Conservation (phyloP, 1,284 basidiomycete genomes). For the Earliella scabrosa region DNA sequence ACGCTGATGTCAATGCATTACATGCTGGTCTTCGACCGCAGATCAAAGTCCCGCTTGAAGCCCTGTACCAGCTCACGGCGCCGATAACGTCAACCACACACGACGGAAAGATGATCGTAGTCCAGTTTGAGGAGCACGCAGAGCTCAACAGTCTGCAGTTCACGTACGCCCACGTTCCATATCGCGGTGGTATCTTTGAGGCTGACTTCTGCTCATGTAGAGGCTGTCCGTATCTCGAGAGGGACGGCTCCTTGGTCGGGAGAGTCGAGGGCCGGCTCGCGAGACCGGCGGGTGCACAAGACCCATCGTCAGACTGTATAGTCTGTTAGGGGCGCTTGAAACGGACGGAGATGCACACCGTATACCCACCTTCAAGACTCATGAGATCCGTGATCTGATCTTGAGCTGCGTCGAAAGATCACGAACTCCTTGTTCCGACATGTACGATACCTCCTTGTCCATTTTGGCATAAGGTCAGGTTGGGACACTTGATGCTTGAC, state of each 20-base stretch:
- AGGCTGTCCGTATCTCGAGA: slow-evolving; percentile 57
- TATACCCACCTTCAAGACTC: too few relatives aligned
- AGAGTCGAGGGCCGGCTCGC: slow-evolving; percentile 59
- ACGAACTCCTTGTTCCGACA: too few relatives aligned
- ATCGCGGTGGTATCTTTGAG: background rate
- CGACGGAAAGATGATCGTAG: slow-evolving; percentile 37
- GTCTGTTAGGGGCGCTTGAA: too few relatives aligned
- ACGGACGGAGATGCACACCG: too few relatives aligned
- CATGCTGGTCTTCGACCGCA: too few relatives aligned
- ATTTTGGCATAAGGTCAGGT: too few relatives aligned
- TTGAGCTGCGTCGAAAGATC: too few relatives aligned
- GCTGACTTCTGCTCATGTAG: slow-evolving; percentile 33
- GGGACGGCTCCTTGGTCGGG: slow-evolving; percentile 55
- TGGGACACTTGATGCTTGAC: too few relatives aligned
- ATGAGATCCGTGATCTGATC: too few relatives aligned
- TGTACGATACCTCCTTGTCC: too few relatives aligned
- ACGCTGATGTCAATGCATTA: too few relatives aligned
- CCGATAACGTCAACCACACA: background rate
- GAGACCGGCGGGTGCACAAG: slow-evolving; percentile 45
- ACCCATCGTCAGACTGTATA: too few relatives aligned
- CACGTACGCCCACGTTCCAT: slow-evolving; percentile 54
- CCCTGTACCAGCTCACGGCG: slow-evolving; percentile 33
- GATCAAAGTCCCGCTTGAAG: slow-evolving; percentile 48
- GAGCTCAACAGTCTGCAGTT: slow-evolving; percentile 56
- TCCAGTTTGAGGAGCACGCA: slow-evolving; percentile 49